Evolutionary conservation across 169 alveolate species (phyloP), one percentile per base, ranked within the genome.

Genomic region (Eimeria maxima): DNA sequence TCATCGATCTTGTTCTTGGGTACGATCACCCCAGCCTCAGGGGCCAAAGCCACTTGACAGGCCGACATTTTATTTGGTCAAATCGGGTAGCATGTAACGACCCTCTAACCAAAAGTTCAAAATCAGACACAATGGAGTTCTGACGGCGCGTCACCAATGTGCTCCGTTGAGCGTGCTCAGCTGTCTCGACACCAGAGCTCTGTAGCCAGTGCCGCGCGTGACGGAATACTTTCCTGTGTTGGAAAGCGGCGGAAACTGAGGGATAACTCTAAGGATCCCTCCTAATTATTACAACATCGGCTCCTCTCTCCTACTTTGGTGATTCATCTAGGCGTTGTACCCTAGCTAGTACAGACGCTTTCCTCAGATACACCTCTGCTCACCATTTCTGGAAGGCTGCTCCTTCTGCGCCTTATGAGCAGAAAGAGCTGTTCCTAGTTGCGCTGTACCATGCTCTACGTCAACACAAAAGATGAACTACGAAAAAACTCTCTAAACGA

Each of bases 21-120:
- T 55, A 8, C 69, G 92, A 84, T 29, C 63, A 53, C 92, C 74
- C 92, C 92, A 57, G 92, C 92, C 92, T 84, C 92, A 57, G 92
- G 92, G 78, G 92, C 92, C 92, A 84, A 53, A 50, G 76, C 92
- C 50, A 78, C 92, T 29, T 84, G 78, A 84, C 78, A 84, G 57
- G 76, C 76, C 92, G 90, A 80, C 90, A 80, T 80, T 22, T 80
- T 80, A 16, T 24, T 22, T 80, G 67, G 33, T 53, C 90, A 47
- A 57, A 1, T 57, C 16, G 47, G 76, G 92, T 55, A 84, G 74
- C 57, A 57, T 84, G 47, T 29, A 84, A 55, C 73, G 92, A 24
- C 55, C 92, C 92, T 83, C 76, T 55, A 84, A 33, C 76, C 92
- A 57, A 84, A 84, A 57, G 76, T 84, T 22, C 92, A 57, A 55